Conservation (phyloP, 148 eudicot genomes). For the Nepenthes gracilis region DNA sequence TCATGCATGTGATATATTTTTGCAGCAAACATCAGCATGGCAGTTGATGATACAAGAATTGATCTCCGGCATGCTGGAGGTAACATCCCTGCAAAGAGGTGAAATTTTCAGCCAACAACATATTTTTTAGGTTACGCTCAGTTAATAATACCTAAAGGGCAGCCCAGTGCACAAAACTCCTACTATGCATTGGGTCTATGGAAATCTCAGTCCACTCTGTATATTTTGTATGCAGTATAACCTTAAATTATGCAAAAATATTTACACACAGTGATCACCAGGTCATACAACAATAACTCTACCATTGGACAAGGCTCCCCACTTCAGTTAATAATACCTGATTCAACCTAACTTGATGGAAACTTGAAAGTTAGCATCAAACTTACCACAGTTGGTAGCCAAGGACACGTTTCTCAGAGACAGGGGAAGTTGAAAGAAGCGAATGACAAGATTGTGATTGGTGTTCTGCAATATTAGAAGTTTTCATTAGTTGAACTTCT, state of each 20-base stretch:
- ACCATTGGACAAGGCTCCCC: too few species aligned
- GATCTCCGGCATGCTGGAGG: conserved; percentile 69
- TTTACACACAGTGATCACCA: too few species aligned
- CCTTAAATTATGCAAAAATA: too few species aligned
- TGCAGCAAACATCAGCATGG: conserved; percentile 79
- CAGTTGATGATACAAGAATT: conserved; percentile 55
- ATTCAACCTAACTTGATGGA: too few species aligned
- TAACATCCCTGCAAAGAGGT: conserved; percentile 31
- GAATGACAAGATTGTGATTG: conserved; percentile 34
- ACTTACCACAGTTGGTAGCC: conserved; percentile 50
- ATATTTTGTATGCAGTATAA: too few species aligned
- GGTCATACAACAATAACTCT: too few species aligned
- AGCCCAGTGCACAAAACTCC: neutral
- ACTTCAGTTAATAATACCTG: too few species aligned
- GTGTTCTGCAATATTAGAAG: conserved; percentile 38
- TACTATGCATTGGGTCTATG: neutral
- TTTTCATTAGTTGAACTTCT: neutral
- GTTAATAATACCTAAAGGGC: neutral
- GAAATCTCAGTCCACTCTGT: too few species aligned
- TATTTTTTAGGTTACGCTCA: too few species aligned
- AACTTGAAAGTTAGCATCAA: neutral
- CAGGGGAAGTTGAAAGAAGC: conserved; percentile 80
- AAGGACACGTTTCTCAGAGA: conserved; percentile 59
- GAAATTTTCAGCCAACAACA: neutral
- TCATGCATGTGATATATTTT: conserved; percentile 62